Percentiles rank a stretch among this genome's conserved stretches.
Conservation (phyloP, 208 protist genomes). For the Strigomonas galati region DNA sequence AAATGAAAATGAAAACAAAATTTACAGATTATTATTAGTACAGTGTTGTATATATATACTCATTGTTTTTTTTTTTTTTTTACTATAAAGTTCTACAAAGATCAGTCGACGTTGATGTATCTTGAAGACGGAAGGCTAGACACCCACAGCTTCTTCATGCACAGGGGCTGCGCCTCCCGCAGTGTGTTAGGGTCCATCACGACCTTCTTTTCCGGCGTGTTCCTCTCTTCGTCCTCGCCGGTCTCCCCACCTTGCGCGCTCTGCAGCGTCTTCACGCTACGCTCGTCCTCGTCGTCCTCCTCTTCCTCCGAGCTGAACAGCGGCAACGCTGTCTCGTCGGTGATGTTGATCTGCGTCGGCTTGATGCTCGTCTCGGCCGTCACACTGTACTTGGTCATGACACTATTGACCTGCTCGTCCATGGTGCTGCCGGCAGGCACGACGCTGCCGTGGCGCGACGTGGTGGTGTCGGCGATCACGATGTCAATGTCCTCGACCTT, state of each 20-base stretch:
- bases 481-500: slow-evolving; percentile 17
- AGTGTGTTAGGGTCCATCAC: not conserved
- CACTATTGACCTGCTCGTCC: slow-evolving; percentile 16
- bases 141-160: not conserved
- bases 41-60: no score
- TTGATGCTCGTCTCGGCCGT: not conserved
- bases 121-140: slow-evolving; percentile 7
- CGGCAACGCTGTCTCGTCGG: slow-evolving; percentile 1
- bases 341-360: slow-evolving; percentile 8
- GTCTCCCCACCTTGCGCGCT: not conserved
- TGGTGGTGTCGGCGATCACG: slow-evolving; percentile 17
- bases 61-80: no score
- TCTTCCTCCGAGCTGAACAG: slow-evolving; percentile 4
- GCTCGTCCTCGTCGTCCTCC: not conserved
- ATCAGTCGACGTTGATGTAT: slow-evolving; percentile 9
- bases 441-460: not conserved
- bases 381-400: slow-evolving; percentile 21
- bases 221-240: slow-evolving; percentile 1
- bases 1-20: no score
- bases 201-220: no score
- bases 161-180: slow-evolving; percentile 4
- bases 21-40: no score
- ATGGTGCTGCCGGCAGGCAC: slow-evolving; percentile 11
- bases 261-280: slow-evolving; percentile 1
- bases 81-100: no score